Base-by-base conservation (phyloP, 768 basidiomycete genomes). In the Russula dissimulans region DNA sequence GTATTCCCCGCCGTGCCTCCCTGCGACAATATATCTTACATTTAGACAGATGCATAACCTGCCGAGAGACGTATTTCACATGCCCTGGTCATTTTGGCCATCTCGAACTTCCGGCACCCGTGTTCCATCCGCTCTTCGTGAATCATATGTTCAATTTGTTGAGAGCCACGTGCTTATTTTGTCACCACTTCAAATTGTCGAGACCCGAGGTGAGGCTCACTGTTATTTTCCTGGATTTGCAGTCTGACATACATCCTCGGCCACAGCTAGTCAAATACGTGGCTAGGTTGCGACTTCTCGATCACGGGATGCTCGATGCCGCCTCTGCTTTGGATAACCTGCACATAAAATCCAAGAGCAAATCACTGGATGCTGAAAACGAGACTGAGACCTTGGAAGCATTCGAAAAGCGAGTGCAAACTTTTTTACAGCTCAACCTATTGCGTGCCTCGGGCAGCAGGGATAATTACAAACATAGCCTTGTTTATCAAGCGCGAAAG, bases 11-110 rank as follows among this genome's bases (percentile, higher is more conserved):
- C 18, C 45, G 41, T 58, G 38, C 57, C 34, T 34, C 50, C 52
- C 48, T 49, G 10, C 46, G 31, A 31, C 45, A 55, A 57, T 22
- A 46, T 42, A 7, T 56, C 62, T 68, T 53, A 67, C 54, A 22
- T 45, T 60, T 43, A 31, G 50, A 26, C 70, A 99, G 95, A 61
- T 99, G 97, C 71, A 78, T 88, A 64, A 97, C 97, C 73, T 99
- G 97, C 71, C 87, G 81, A 59, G 81, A 97, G 68, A 90, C 85
- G 49, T 95, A 93, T 69, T 98, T 87, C 75, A 87, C 87, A 61
- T 99, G 97, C 72, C 95, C 97, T 2, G 97, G 97, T 17, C 97
- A 99, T 73, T 99, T 89, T 74, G 97, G 97, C 22, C 97, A 98
- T 73, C 95, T 99, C 62, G 93, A 97, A 62, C 81, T 99, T 6